Evolutionary conservation across 2,329 filamentous ascomycete species (phyloP).

Genomic region (Corniculantispora saksenae): DNA sequence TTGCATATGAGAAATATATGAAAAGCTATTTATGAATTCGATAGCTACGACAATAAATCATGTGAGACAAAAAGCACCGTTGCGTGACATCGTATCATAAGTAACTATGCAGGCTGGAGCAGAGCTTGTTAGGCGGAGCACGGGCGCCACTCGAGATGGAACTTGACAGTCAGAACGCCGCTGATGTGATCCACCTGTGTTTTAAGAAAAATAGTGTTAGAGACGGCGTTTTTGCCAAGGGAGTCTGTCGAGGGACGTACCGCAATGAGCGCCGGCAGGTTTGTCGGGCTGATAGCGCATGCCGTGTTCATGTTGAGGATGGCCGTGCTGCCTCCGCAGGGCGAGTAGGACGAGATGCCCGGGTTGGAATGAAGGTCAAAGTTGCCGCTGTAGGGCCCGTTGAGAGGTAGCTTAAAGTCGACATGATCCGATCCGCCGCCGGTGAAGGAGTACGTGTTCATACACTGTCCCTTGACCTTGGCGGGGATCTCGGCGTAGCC

Average conservation of each 20-base stretch:
- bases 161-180: conserved; percentile 28
- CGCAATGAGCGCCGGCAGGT: conserved; percentile 27
- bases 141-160: conserved; percentile 25
- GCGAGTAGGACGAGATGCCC: conserved; percentile 27
- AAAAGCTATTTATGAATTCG: neutral
- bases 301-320: conserved; percentile 32
- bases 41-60: neutral
- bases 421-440: conserved; percentile 26
- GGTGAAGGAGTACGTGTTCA: conserved; percentile 30
- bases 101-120: neutral
- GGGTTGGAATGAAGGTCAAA: conserved; percentile 26
- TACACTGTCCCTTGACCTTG: conserved; percentile 25
- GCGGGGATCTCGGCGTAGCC: conserved; percentile 29
- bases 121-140: conserved; percentile 3
- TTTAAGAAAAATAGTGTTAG: conserved; percentile 10
- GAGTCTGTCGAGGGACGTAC: conserved; percentile 18
- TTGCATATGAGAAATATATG: neutral
- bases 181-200: conserved; percentile 28
- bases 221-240: no score
- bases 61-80: neutral
- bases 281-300: conserved; percentile 26
- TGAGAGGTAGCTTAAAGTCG: conserved; percentile 23
- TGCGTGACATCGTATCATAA: no score
- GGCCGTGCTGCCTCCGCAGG: conserved; percentile 28
- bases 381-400: conserved; percentile 25